These are phyloP conservation scores for Trichoderma sp. DNA, from an alignment of 2,329 filamentous ascomycete genomes.

Conservation along the genomic window DNA sequence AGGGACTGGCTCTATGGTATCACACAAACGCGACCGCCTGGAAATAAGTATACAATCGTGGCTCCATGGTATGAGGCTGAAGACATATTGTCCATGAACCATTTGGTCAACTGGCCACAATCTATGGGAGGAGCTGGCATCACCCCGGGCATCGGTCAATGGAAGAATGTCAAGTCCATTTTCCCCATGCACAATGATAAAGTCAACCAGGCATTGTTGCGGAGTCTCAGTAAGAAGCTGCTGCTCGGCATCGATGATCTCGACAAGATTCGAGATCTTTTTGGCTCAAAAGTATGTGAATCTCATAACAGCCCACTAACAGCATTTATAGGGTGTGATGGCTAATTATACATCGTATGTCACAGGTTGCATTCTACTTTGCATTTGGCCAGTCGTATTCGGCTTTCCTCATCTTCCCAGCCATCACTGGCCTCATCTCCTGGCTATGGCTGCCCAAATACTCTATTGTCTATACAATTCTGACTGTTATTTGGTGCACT, in stretches of 20 bases:
- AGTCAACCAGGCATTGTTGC: conserved; percentile 54
- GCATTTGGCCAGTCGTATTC: conserved; percentile 79
- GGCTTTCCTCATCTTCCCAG: conserved; percentile 66
- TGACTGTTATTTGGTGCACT: conserved; percentile 67
- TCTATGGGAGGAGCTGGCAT: conserved; percentile 61
- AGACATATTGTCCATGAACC: conserved; percentile 66
- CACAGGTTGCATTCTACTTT: conserved; percentile 71
- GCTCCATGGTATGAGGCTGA: conserved; percentile 58
- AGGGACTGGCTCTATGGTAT: conserved; percentile 75
- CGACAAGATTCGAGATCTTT: conserved; percentile 58
- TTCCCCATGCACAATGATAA: conserved; percentile 61
- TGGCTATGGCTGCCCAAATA: conserved; percentile 69
- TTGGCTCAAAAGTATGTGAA: conserved; percentile 52
- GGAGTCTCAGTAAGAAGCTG: conserved; percentile 53
- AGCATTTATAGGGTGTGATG: not conserved
- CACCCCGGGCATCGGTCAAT: conserved; percentile 54
- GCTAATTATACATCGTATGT: not conserved
- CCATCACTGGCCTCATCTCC: conserved; percentile 62
- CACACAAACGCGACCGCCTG: conserved; percentile 58
- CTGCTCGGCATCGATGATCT: conserved; percentile 50
- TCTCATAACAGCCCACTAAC: not conserved
- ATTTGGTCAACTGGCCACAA: conserved; percentile 59
- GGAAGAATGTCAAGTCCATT: conserved; percentile 58
- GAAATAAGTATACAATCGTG: conserved; percentile 51
- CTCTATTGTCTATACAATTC: conserved; percentile 64